Evolutionary conservation across 2,329 filamentous ascomycete species (phyloP).

Genomic region (Blastomyces gilchristii): DNA sequence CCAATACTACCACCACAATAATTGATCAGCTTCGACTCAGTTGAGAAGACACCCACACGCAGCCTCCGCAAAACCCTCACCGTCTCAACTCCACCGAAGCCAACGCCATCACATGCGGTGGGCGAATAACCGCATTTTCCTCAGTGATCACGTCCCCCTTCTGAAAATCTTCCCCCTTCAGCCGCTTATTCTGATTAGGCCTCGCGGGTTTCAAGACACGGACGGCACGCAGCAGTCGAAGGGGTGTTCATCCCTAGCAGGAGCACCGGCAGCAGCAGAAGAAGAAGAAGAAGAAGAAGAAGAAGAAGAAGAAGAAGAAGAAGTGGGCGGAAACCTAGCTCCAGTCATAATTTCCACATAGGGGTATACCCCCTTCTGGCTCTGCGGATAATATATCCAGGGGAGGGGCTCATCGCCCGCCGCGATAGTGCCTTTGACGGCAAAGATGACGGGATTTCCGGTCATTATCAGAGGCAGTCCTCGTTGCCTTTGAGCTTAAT

Average conservation of each 20-base stretch:
- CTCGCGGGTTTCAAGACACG: constrained; percentile 13
- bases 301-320: too few relatives aligned
- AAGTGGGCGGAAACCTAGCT: constrained; percentile 20
- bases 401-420: too few relatives aligned
- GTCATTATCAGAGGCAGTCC: constrained; percentile 11
- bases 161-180: constrained; percentile 19
- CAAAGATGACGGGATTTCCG: constrained; percentile 11
- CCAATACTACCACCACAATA: too few relatives aligned
- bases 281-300: not conserved
- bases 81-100: constrained; percentile 17
- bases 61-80: constrained; percentile 14
- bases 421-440: not conserved
- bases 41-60: constrained; percentile 18
- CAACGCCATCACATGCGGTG: constrained; percentile 20
- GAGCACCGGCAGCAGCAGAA: too few relatives aligned
- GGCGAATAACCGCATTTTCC: constrained; percentile 12
- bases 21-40: constrained; percentile 15
- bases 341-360: constrained; percentile 27
- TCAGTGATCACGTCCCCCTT: constrained; percentile 15
- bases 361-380: constrained; percentile 5
- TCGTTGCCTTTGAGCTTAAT: constrained; percentile 18
- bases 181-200: constrained; percentile 15
- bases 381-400: not conserved
- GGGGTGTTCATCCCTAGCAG: not conserved
- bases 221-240: constrained; percentile 19